Evolutionary conservation across 306 rosid genomes (phyloP).

Genomic region (Phaseolus lunatus): DNA sequence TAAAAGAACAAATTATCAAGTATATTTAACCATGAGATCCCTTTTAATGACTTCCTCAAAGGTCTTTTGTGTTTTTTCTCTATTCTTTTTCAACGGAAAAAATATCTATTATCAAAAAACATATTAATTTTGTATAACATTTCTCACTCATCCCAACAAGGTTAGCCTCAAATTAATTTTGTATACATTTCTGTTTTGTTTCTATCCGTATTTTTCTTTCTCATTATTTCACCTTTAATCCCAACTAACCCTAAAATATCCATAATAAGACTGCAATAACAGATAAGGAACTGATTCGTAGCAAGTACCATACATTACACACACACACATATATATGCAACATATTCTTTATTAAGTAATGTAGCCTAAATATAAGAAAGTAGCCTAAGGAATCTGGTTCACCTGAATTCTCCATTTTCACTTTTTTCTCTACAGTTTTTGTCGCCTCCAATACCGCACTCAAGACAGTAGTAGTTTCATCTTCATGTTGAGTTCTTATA

Average conservation of each 20-base stretch:
- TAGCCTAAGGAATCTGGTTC: constrained; percentile 37
- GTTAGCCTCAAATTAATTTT: neutral
- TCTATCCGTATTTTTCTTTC: neutral
- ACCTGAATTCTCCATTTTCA: constrained; percentile 80
- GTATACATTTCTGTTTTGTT: neutral
- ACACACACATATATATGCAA: no score
- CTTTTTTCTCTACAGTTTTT: constrained; percentile 64
- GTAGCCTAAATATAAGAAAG: neutral
- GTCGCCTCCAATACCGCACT: constrained; percentile 75
- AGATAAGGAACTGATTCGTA: neutral
- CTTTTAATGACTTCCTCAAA: neutral
- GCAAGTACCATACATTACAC: neutral
- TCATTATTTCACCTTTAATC: no score
- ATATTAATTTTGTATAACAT: no score
- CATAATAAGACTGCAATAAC: neutral
- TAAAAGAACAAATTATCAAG: neutral
- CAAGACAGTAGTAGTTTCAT: constrained; percentile 75
- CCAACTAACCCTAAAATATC: neutral
- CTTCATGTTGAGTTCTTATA: constrained; percentile 72
- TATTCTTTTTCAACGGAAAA: no score
- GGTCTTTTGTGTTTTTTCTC: neutral
- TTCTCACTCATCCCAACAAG: neutral
- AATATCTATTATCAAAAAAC: no score
- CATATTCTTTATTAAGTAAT: neutral
- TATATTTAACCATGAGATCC: neutral